Percentiles rank a stretch among this genome's conserved stretches.
Conservation (phyloP, 768 basidiomycete species). For the Omphalotus guepiniiformis region DNA sequence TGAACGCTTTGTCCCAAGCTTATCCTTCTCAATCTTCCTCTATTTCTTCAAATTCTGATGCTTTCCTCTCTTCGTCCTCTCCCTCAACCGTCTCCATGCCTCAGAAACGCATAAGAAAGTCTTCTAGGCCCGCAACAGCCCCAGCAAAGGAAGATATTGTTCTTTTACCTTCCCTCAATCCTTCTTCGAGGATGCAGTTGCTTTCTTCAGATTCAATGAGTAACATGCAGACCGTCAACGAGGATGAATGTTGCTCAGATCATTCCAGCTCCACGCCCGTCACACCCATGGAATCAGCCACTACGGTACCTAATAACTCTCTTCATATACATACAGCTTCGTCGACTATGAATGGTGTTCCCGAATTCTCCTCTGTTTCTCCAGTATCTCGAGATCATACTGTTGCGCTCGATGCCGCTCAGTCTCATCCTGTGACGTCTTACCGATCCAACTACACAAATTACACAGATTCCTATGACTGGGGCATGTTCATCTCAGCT, state of each 20-base stretch:
- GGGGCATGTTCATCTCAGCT: conserved; percentile 72
- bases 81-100: not conserved
- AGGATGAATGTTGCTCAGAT: conserved; percentile 16
- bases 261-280: not conserved
- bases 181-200: not conserved
- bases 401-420: no score
- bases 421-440: not conserved
- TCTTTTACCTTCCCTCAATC: conserved; percentile 31
- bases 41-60: not conserved
- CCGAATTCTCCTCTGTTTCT: no score
- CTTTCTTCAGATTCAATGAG: not conserved
- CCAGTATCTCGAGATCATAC: no score
- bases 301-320: no score
- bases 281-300: not conserved
- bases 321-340: no score
- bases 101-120: conserved; percentile 22
- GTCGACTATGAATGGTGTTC: no score
- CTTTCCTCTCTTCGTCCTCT: not conserved
- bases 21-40: not conserved
- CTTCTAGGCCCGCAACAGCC: conserved; percentile 38
- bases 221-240: conserved; percentile 21
- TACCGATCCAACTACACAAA: not conserved
- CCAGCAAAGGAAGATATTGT: conserved; percentile 37
- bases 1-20: not conserved
- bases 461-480: conserved; percentile 44